phyloP scores from a whole-genome alignment of 2,329 filamentous ascomycete species.

The Cordyceps cateniannulata region DNA sequence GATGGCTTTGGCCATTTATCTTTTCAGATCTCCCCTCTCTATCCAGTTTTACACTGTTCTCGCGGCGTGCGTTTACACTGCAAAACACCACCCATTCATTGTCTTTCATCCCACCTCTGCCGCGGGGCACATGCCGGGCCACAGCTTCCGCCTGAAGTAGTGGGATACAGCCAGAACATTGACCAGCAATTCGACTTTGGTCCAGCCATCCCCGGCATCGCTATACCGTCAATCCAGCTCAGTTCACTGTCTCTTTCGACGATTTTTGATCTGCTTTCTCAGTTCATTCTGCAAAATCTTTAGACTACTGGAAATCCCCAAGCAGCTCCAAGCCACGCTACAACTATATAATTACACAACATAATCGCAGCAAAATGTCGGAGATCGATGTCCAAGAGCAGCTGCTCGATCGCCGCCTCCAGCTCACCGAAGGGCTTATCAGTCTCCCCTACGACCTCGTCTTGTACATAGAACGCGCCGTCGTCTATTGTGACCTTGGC shows the following conservation, averaged over 20 bases:
- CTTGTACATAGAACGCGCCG: constrained; percentile 62
- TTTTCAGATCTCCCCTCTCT: neutral
- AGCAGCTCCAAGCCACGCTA: neutral
- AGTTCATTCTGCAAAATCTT: neutral
- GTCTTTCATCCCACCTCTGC: neutral
- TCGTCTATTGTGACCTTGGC: constrained; percentile 64
- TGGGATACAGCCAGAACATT: neutral
- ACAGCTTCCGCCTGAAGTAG: neutral
- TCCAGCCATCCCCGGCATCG: neutral
- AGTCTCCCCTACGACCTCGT: constrained; percentile 54
- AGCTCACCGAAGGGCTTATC: constrained; percentile 49
- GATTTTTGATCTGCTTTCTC: neutral
- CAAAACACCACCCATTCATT: neutral
- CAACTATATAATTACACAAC: neutral
- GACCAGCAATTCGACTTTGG: neutral
- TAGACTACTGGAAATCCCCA: neutral
- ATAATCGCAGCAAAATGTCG: neutral
- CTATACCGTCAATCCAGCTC: no score
- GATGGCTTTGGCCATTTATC: neutral
- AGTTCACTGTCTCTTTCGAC: neutral
- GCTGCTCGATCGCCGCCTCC: constrained; percentile 48
- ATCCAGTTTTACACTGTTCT: neutral
- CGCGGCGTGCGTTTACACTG: neutral
- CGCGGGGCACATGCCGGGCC: constrained; percentile 1
- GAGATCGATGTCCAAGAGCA: constrained; percentile 24